These are phyloP conservation scores for Amoeboaphelidium protococcarum DNA, from an alignment of 371 early-diverging fungal genomes.

Conservation along the genomic window DNA sequence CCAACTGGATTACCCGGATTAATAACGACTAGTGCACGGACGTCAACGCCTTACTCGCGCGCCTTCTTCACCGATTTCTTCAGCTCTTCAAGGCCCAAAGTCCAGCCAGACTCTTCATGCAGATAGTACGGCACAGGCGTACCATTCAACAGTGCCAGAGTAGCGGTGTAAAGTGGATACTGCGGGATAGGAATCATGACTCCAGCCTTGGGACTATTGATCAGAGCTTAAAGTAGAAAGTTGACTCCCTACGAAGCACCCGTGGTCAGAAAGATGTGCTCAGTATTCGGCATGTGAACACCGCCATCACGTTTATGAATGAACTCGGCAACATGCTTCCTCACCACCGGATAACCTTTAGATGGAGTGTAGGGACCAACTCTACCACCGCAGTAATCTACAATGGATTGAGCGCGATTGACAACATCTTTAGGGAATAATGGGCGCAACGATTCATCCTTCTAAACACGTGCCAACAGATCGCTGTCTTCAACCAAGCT, in stretches of 20 bases:
- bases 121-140: constrained; percentile 69
- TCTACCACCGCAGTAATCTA: constrained; percentile 33
- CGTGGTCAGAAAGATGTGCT: constrained; percentile 67
- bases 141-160: constrained; percentile 49
- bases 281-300: constrained; percentile 44
- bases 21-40: constrained; percentile 78
- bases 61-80: not conserved
- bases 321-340: constrained; percentile 62
- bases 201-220: constrained; percentile 45
- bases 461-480: constrained; percentile 28
- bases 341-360: constrained; percentile 55
- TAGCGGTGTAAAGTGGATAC: constrained; percentile 95
- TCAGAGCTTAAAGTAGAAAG: constrained; percentile 47
- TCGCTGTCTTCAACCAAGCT: constrained; percentile 65
- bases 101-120: constrained; percentile 54
- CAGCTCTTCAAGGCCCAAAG: constrained; percentile 17
- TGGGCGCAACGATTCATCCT: constrained; percentile 15
- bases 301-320: constrained; percentile 59
- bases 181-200: constrained; percentile 95
- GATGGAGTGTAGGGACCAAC: constrained; percentile 85
- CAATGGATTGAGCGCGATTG: constrained; percentile 40
- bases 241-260: constrained; percentile 64
- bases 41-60: constrained; percentile 34
- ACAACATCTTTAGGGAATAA: constrained; percentile 62
- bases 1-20: constrained; percentile 98